phyloP scores from a whole-genome alignment of 176 grass and related monocot genomes.

The Triticum turgidum region DNA sequence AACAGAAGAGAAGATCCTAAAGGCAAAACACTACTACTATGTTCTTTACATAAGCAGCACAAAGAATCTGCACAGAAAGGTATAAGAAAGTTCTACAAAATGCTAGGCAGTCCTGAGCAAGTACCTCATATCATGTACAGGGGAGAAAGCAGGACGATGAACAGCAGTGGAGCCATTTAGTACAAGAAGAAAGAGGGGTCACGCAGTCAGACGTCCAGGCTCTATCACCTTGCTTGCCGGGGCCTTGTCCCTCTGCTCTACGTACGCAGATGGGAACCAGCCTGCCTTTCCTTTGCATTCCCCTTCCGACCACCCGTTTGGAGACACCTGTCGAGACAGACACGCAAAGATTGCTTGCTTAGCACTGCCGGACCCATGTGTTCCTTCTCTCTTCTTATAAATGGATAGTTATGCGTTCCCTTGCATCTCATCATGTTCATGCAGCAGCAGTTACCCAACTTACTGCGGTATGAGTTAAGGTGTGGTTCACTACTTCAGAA shows the following conservation, averaged over 20 bases:
- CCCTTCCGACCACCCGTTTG: constrained; percentile 95
- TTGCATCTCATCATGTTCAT: constrained; percentile 17
- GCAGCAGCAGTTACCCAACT: neutral
- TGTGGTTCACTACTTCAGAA: constrained; percentile 12
- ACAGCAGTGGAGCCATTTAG: constrained; percentile 21
- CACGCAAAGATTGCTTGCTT: constrained; percentile 32
- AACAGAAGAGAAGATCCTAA: constrained; percentile 31
- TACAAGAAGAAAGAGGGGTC: constrained; percentile 27
- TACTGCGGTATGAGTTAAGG: neutral
- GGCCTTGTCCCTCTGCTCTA: constrained; percentile 74
- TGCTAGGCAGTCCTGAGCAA: constrained; percentile 24
- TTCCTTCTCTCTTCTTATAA: constrained; percentile 21
- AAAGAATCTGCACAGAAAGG: constrained; percentile 53
- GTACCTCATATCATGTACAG: constrained; percentile 39
- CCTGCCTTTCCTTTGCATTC: constrained; percentile 88
- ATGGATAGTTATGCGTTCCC: constrained; percentile 17
- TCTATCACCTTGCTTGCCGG: constrained; percentile 78
- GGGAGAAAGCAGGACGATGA: constrained; percentile 37
- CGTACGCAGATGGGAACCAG: constrained; percentile 97
- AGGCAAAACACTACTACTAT: neutral
- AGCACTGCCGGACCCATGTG: constrained; percentile 3
- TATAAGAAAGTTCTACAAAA: constrained; percentile 40
- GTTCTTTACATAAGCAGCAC: constrained; percentile 41
- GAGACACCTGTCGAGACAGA: constrained; percentile 51
- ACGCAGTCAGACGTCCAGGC: constrained; percentile 51